phyloP scores from a whole-genome alignment of 805 yeast species.

The Candida insectalens region DNA sequence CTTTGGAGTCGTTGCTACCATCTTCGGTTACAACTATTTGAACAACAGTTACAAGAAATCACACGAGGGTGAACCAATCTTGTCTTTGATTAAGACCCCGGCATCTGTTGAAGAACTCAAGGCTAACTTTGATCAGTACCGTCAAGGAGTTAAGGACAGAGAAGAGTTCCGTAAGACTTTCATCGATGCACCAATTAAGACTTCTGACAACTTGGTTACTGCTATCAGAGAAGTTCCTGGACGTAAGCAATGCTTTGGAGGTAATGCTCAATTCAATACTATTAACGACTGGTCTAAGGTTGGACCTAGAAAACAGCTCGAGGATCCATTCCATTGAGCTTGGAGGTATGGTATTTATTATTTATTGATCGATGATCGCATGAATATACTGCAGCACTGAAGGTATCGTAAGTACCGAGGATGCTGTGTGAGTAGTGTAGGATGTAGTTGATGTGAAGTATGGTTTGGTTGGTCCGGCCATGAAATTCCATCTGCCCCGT shows the following conservation, averaged over 20 bases:
- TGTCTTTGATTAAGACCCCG: conserved; percentile 11
- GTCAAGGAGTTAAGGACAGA: conserved; percentile 14
- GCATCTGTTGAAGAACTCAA: conserved; percentile 12
- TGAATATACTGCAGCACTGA: too few species aligned
- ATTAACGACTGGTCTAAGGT: conserved; percentile 18
- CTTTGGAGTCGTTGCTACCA: conserved; percentile 11
- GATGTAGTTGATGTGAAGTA: too few species aligned
- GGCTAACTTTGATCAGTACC: conserved; percentile 13
- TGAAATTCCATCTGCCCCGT: too few species aligned
- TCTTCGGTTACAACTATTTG: conserved; percentile 35
- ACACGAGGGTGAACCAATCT: conserved; percentile 24
- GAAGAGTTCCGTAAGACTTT: conserved; percentile 13
- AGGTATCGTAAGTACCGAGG: too few species aligned
- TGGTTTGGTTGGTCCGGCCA: too few species aligned
- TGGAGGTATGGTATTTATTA: neutral
- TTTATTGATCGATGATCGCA: too few species aligned
- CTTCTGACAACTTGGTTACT: conserved; percentile 10
- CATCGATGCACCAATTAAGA: conserved; percentile 9
- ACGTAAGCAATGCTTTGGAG: conserved; percentile 18
- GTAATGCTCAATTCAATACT: conserved; percentile 17
- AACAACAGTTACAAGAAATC: conserved; percentile 41
- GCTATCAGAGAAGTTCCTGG: conserved; percentile 24
- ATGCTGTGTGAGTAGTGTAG: too few species aligned
- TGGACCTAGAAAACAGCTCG: conserved; percentile 23
- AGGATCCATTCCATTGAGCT: conserved; percentile 14